These are phyloP conservation scores for Parsonsia alboflavescens DNA, from an alignment of 257 asterid genomes.

Conservation along the genomic window DNA sequence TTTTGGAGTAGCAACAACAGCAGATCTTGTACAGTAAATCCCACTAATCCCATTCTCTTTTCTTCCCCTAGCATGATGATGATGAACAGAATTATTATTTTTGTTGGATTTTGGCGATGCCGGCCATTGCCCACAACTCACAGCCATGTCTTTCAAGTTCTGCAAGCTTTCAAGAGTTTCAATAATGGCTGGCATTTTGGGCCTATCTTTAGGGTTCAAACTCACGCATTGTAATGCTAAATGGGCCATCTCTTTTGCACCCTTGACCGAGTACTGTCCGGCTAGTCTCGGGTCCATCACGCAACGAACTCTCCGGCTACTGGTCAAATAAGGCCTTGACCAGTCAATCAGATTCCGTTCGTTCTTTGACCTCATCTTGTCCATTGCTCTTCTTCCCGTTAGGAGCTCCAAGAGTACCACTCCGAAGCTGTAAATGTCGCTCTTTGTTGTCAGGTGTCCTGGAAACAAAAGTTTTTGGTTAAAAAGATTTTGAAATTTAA, in stretches of 20 bases:
- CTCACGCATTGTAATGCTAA: constrained; percentile 71
- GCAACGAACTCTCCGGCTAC: constrained; percentile 55
- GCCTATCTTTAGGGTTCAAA: constrained; percentile 77
- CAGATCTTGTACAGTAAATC: constrained; percentile 36
- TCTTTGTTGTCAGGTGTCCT: constrained; percentile 87
- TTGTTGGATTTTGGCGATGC: constrained; percentile 39
- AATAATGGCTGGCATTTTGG: constrained; percentile 77
- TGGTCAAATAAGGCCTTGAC: constrained; percentile 61
- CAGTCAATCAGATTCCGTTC: constrained; percentile 79
- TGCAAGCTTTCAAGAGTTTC: constrained; percentile 66
- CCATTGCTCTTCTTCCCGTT: constrained; percentile 85
- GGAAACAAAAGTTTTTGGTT: constrained; percentile 19
- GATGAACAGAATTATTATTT: constrained; percentile 5
- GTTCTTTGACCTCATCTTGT: constrained; percentile 54
- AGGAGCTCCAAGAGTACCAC: constrained; percentile 75
- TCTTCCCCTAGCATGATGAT: constrained; percentile 27
- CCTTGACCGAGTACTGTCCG: constrained; percentile 79
- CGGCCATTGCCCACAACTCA: constrained; percentile 67
- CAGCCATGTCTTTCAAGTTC: constrained; percentile 64
- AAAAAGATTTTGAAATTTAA: no score
- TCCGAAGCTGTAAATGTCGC: constrained; percentile 90
- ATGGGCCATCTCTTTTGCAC: constrained; percentile 69
- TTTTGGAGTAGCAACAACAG: constrained; percentile 52
- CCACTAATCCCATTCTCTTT: constrained; percentile 44
- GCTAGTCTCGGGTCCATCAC: constrained; percentile 66